Base-by-base conservation (phyloP, 306 rosid species). In the Senna tora region DNA sequence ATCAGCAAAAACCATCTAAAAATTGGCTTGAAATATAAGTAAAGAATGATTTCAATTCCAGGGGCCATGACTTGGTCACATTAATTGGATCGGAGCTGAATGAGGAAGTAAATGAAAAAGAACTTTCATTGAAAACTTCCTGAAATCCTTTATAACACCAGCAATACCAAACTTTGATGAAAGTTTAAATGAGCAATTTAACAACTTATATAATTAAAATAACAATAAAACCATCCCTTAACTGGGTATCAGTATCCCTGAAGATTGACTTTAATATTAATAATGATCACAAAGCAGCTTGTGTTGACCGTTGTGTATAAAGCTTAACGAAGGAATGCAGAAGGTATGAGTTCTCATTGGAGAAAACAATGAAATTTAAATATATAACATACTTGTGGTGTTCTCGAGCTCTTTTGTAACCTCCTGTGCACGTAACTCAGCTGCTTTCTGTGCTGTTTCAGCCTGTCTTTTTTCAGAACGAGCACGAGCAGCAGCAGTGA, bases 391-490 rank as follows among this genome's bases (percentile, higher is more conserved):
- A 93, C 98, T 94, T 74, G 98, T 86, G 75, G 98, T 93, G 85
- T 94, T 91, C 86, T 94, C 98, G 4, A 94, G 98, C 83, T 94
- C 98, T 68, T 61, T 85, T 16, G 92, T 89, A 81, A 94, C 82
- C 59, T 91, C 90, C 6, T 77, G 92, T 21, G 96, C 85, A 39
- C 78, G 97, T 22, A 83, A 78, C 39, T 94, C 98, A 84, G 96
- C 94, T 22, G 92, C 82, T 81, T 79, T 91, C 68, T 85, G 95
- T 0, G 94, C 86, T 7, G 97, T 85, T 71, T 91, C 98, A 5
- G 96, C 98, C 73, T 86, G 92, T 10, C 97, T 87, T 69, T 89
- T 93, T 47, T 90, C 97, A 4, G 96, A 86, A 72, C 98, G 98
- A 58, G 96, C 96, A 25, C 83, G 92, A 14, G 98, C 96, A n/a